phyloP scores from a whole-genome alignment of 192 early-diverging fungal genomes.

The Cladochytrium replicatum region DNA sequence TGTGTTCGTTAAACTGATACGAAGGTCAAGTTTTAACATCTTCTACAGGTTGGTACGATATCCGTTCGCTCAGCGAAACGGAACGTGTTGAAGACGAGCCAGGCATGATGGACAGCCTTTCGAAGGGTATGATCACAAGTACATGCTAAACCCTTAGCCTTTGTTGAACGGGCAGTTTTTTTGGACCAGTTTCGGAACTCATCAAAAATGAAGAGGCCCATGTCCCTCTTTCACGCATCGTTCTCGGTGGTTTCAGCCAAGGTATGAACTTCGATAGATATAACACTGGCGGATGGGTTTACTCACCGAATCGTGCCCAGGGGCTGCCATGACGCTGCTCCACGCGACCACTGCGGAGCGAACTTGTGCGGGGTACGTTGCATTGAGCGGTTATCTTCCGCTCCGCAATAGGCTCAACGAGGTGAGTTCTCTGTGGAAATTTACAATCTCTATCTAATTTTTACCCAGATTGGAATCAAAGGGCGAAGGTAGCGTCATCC shows the following conservation, averaged over 20 bases:
- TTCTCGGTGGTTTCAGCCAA: slow-evolving; percentile 93
- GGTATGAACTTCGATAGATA: slow-evolving; percentile 12
- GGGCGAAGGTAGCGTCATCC: slow-evolving; percentile 4
- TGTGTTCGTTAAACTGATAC: not conserved
- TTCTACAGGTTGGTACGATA: slow-evolving; percentile 51
- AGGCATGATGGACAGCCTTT: slow-evolving; percentile 55
- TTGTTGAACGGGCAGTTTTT: too few relatives aligned
- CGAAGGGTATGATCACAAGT: slow-evolving; percentile 27
- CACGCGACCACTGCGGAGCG: slow-evolving; percentile 59
- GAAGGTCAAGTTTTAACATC: slow-evolving; percentile 3
- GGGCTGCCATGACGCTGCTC: slow-evolving; percentile 60
- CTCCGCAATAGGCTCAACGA: slow-evolving; percentile 32
- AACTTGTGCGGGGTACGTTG: slow-evolving; percentile 58
- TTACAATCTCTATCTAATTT: too few relatives aligned
- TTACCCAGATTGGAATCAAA: not conserved
- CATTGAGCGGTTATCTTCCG: slow-evolving; percentile 74
- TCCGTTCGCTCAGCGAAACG: slow-evolving; percentile 36
- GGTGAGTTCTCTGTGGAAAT: too few relatives aligned
- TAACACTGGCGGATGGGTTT: not conserved
- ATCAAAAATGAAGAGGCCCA: slow-evolving; percentile 65
- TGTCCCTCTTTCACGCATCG: slow-evolving; percentile 72
- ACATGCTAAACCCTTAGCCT: too few relatives aligned
- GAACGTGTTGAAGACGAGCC: slow-evolving; percentile 55
- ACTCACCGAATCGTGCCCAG: not conserved
- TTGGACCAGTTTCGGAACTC: slow-evolving; percentile 39